These are phyloP conservation scores for Brassica cretica DNA, from an alignment of 345 rosid species.

Conservation along the genomic window DNA sequence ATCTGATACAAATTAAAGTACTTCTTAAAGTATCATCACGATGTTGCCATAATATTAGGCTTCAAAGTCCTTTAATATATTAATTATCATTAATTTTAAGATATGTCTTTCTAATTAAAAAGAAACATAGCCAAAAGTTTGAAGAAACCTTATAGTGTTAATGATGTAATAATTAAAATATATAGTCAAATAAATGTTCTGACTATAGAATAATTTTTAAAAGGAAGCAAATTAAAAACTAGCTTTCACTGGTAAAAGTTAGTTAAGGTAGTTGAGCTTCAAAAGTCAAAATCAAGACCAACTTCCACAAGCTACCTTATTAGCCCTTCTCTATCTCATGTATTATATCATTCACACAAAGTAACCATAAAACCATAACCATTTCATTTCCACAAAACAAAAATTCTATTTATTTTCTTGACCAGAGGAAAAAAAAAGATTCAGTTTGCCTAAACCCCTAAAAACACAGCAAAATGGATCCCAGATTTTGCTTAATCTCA, in stretches of 20 bases:
- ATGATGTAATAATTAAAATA: not conserved
- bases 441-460: not conserved
- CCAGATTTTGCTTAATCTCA: not conserved
- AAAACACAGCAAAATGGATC: conserved; percentile 17
- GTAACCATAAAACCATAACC: not conserved
- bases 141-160: not conserved
- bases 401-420: not conserved
- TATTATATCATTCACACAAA: conserved; percentile 18
- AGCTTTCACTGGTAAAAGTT: conserved; percentile 22
- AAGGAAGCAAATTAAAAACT: conserved; percentile 6
- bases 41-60: not conserved
- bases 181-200: not conserved
- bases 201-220: not conserved
- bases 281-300: conserved; percentile 27
- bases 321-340: not conserved
- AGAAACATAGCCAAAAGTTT: not conserved
- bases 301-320: conserved; percentile 1
- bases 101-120: not conserved
- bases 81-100: not conserved
- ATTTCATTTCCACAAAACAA: conserved; percentile 5
- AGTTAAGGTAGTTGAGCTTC: conserved; percentile 41
- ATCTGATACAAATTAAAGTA: not conserved
- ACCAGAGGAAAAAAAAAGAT: not conserved
- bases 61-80: not conserved
- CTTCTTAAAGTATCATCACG: not conserved